Evolutionary conservation across 805 yeast genomes (phyloP), one percentile per base, ranked within the genome.

Genomic region (Vanderwaltozyma yarrowii): DNA sequence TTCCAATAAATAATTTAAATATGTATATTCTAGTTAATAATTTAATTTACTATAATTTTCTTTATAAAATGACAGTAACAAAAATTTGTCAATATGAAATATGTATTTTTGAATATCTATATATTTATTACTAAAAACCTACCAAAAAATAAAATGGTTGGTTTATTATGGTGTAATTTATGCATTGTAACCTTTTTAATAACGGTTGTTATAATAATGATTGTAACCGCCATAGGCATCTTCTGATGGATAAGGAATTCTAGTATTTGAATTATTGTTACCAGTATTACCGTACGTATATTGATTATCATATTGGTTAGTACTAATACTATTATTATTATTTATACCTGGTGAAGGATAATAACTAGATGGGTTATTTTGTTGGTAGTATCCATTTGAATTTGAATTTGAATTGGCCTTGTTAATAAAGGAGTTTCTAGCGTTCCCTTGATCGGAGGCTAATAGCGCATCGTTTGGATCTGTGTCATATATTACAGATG

Each of bases 221-320:
- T 35, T 29, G 17, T 23, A 35, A 3, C 23, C 17, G 5, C 15
- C 25, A 5, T 30, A 25, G 8, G 15, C 13, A 30, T 30, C 38
- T 13, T 35, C 33, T 13, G 21, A 15, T 15, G 38, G 38, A 9
- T 51, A 28, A 12, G 36, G 40, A 3, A 17, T 21, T 23, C 33
- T 32, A 14, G 15, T 26, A n/a, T 25, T 21, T 19, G 36, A n/a
- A 12, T 17, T 7, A 5, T 2, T 12, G 13, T 35, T 32, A 16
- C 18, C 3, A 30, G 15, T 14, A 5, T 5, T 11, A 17, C 19
- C 14, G 14, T 31, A 8, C 23, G 14, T 28, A 32, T 32, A 32
- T n/a, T n/a, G n/a, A n/a, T n/a, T n/a, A n/a, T n/a, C n/a, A n/a
- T n/a, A n/a, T n/a, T n/a, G n/a, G n/a, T n/a, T n/a, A n/a, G n/a